A percentile compares a stretch with the other conserved stretches of the same genome.
Conservation (phyloP, 495 filamentous ascomycete species). For the Neurospora tetrasperma region DNA sequence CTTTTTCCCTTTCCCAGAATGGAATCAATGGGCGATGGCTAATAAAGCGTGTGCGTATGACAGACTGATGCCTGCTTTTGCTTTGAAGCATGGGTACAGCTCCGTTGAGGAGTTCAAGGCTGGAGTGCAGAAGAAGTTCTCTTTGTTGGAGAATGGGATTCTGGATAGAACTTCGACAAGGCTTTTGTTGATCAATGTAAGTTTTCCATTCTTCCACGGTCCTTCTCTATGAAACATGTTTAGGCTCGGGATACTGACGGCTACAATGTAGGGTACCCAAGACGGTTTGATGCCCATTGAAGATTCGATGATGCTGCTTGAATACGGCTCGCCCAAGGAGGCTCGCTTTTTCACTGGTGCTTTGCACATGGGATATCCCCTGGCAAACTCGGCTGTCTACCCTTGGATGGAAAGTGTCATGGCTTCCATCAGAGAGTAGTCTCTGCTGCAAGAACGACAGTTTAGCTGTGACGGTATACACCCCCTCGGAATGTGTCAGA, state of each 20-base stretch:
- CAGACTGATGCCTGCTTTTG: slow-evolving; percentile 53
- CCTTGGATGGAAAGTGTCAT: slow-evolving; percentile 47
- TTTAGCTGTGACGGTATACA: not conserved
- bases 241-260: not conserved
- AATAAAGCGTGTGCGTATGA: not conserved
- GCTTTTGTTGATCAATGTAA: slow-evolving; percentile 58
- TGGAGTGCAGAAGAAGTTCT: slow-evolving; percentile 58
- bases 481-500: not conserved
- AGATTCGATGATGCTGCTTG: slow-evolving; percentile 57
- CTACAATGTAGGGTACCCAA: slow-evolving; percentile 44
- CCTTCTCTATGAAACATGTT: no score
- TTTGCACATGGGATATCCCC: slow-evolving; percentile 58
- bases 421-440: slow-evolving; percentile 16
- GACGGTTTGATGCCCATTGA: slow-evolving; percentile 73
- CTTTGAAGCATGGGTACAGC: slow-evolving; percentile 60
- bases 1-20: not conserved
- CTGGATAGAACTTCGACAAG: slow-evolving; percentile 51
- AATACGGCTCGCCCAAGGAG: slow-evolving; percentile 66
- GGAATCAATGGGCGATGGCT: no score
- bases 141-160: slow-evolving; percentile 59
- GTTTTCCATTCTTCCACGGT: slow-evolving; percentile 7
- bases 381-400: slow-evolving; percentile 41
- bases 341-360: slow-evolving; percentile 49
- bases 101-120: slow-evolving; percentile 49
- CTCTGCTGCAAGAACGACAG: not conserved